Evolutionary conservation across 106 monocot genomes (phyloP).

Genomic region (Apostasia ramifera): DNA sequence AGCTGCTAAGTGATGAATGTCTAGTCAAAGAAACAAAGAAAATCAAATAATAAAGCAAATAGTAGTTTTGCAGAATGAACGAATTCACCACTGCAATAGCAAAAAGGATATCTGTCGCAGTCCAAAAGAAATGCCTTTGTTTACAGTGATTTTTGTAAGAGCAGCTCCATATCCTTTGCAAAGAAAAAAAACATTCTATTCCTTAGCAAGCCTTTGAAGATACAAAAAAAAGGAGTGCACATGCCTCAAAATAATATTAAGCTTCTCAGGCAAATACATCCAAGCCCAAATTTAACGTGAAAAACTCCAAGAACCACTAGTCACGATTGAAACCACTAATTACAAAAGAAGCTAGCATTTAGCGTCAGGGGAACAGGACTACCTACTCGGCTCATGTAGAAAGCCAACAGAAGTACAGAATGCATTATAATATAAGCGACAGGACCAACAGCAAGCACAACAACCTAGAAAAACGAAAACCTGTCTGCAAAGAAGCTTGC

Average conservation of each 20-base stretch:
- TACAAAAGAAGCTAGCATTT: neutral
- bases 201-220: neutral
- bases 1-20: slow-evolving; percentile 70
- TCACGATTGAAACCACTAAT: neutral
- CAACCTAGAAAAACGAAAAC: slow-evolving; percentile 16
- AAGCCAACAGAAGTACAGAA: neutral
- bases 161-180: slow-evolving; percentile 77
- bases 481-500: slow-evolving; percentile 82
- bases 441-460: neutral
- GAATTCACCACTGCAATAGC: neutral
- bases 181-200: neutral
- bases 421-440: neutral
- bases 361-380: neutral
- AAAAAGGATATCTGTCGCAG: slow-evolving; percentile 94
- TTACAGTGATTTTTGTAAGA: slow-evolving; percentile 59
- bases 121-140: slow-evolving; percentile 74
- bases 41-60: neutral
- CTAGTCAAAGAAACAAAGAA: slow-evolving; percentile 23
- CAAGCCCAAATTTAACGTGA: neutral
- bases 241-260: neutral
- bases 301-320: neutral
- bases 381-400: too few species aligned
- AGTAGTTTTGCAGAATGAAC: too few species aligned
- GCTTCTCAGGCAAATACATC: neutral
- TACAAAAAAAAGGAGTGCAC: too few species aligned